These are phyloP conservation scores for Neurospora sp. DNA, from an alignment of 495 filamentous ascomycete species.

Conservation along the genomic window DNA sequence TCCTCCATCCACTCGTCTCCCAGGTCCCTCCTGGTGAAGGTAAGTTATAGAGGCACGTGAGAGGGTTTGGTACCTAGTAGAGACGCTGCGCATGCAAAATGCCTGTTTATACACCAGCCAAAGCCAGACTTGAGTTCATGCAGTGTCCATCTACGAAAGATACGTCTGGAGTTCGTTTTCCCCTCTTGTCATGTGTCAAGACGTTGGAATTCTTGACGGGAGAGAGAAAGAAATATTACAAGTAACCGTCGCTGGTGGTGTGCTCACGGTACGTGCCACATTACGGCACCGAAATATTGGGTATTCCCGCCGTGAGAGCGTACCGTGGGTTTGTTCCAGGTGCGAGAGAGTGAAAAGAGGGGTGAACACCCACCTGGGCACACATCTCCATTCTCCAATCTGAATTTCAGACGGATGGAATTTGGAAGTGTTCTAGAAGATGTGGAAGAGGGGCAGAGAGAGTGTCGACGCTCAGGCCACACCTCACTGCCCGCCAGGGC, in stretches of 20 bases:
- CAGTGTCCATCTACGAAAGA: background rate
- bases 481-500: background rate
- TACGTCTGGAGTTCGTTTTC: background rate
- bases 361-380: background rate
- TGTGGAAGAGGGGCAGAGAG: background rate
- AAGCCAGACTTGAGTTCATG: background rate
- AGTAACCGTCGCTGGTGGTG: background rate
- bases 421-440: background rate
- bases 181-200: background rate
- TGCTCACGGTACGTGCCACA: background rate
- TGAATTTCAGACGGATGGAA: background rate
- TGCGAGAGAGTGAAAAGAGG: background rate
- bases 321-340: background rate
- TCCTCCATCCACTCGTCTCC: background rate
- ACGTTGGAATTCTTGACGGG: background rate
- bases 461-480: background rate
- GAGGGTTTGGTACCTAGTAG: background rate
- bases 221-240: background rate
- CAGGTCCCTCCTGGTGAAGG: background rate
- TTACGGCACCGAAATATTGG: background rate
- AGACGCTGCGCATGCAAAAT: background rate
- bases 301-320: background rate
- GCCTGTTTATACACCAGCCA: background rate
- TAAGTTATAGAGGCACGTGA: background rate
- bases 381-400: background rate